Evolutionary conservation across 805 yeast genomes (phyloP).

Genomic region (Starmera caribaea): DNA sequence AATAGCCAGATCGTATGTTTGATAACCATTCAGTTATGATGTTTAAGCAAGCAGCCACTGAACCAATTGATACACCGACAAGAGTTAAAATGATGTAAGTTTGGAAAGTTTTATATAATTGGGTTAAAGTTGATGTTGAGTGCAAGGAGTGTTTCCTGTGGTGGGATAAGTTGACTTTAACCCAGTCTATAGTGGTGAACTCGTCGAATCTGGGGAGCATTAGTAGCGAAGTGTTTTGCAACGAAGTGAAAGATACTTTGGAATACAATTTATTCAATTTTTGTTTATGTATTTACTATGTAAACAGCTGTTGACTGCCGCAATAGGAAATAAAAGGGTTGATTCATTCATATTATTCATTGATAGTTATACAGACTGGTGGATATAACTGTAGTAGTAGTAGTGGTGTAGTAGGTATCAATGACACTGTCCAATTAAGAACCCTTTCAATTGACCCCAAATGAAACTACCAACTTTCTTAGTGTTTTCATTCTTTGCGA

Average conservation of each 20-base stretch:
- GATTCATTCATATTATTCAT: background rate
- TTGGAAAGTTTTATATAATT: slow-evolving; percentile 12
- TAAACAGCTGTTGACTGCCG: background rate
- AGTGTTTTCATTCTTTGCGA: slow-evolving; percentile 14
- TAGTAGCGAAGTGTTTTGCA: too few species aligned
- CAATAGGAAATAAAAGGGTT: background rate
- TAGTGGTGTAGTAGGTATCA: background rate
- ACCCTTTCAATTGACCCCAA: slow-evolving; percentile 1
- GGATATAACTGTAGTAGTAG: too few species aligned
- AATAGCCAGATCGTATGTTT: slow-evolving; percentile 69
- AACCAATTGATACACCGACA: slow-evolving; percentile 73
- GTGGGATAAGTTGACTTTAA: slow-evolving; percentile 46
- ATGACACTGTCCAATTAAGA: background rate
- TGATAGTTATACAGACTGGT: too few species aligned
- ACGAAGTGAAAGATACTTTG: too few species aligned
- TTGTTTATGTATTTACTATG: too few species aligned
- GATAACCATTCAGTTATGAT: slow-evolving; percentile 83
- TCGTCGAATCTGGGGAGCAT: slow-evolving; percentile 35
- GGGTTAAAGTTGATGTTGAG: slow-evolving; percentile 5
- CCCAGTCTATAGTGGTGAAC: slow-evolving; percentile 64
- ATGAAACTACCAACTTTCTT: slow-evolving; percentile 17
- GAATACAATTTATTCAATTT: too few species aligned
- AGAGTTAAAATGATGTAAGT: slow-evolving; percentile 64
- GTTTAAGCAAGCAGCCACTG: slow-evolving; percentile 73
- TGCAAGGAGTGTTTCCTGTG: slow-evolving; percentile 20